Evolutionary conservation across 768 basidiomycete genomes (phyloP).

Genomic region (Tephrocybe rancida): DNA sequence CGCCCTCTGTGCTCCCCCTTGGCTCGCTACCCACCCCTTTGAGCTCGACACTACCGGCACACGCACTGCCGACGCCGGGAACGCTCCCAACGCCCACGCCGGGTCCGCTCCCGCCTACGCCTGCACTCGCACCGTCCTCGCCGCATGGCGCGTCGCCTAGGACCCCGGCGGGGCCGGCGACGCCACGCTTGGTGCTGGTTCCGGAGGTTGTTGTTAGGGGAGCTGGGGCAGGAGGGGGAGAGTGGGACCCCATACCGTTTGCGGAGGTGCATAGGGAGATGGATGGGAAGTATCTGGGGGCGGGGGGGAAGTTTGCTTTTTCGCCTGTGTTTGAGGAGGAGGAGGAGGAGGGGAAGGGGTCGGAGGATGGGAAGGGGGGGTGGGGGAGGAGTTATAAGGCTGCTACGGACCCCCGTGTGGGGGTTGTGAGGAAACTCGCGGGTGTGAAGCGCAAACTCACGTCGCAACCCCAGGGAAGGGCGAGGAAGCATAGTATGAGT

Average conservation of each 20-base stretch:
- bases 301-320: slow-evolving; percentile 52
- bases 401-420: slow-evolving; percentile 72
- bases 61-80: no score
- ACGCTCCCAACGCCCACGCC: no score
- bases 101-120: no score
- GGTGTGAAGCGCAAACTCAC: slow-evolving; percentile 68
- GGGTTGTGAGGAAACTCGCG: slow-evolving; percentile 66
- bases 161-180: no score
- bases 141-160: no score
- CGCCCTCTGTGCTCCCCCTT: slow-evolving; percentile 18
- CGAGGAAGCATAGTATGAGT: no score
- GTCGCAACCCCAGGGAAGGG: no score
- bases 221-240: neutral
- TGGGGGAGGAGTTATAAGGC: slow-evolving; percentile 61
- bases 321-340: slow-evolving; percentile 47
- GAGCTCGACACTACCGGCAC: no score
- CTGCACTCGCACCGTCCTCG: no score
- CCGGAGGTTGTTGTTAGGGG: no score
- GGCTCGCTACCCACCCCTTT: slow-evolving; percentile 9
- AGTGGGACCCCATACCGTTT: slow-evolving; percentile 70
- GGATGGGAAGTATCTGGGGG: slow-evolving; percentile 76
- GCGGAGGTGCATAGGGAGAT: slow-evolving; percentile 58
- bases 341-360: neutral
- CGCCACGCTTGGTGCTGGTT: no score
- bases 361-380: slow-evolving; percentile 19